Percentiles rank a stretch among this genome's conserved stretches.
Conservation (phyloP, 352 stramenopile genomes). For the Stramenopiles sp. region DNA sequence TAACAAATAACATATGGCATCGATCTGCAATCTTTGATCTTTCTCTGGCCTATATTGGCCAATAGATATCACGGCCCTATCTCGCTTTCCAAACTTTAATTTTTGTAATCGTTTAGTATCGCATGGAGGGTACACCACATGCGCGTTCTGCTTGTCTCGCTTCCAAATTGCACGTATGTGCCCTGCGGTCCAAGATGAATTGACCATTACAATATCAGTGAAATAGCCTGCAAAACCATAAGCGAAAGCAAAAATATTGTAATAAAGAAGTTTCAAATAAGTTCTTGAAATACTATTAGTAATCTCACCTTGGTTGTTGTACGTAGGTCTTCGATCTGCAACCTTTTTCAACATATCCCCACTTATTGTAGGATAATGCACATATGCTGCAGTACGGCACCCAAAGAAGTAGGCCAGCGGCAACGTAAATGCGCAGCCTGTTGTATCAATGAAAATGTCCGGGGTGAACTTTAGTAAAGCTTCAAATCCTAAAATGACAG, state of each 20-base stretch:
- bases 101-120: constrained; percentile 55
- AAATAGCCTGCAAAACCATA: constrained; percentile 70
- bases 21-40: constrained; percentile 84
- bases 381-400: constrained; percentile 69
- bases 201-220: constrained; percentile 78
- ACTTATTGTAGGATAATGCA: constrained; percentile 98
- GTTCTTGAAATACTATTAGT: constrained; percentile 50
- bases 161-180: constrained; percentile 83
- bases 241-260: constrained; percentile 68
- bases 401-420: constrained; percentile 59
- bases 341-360: constrained; percentile 87
- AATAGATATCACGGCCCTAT: constrained; percentile 72
- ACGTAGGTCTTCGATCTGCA: constrained; percentile 55
- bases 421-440: constrained; percentile 88
- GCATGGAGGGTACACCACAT: constrained; percentile 80
- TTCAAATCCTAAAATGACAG: constrained; percentile 63
- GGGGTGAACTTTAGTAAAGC: constrained; percentile 50
- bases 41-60: constrained; percentile 98
- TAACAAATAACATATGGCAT: constrained; percentile 38
- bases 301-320: constrained; percentile 77
- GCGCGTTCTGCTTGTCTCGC: constrained; percentile 21
- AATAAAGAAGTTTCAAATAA: constrained; percentile 78
- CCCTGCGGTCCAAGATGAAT: constrained; percentile 89
- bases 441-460: constrained; percentile 90
- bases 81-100: constrained; percentile 35